Evolutionary conservation across 495 filamentous ascomycete species (phyloP), one percentile per base, ranked within the genome.

Genomic region (Xylaria curta): DNA sequence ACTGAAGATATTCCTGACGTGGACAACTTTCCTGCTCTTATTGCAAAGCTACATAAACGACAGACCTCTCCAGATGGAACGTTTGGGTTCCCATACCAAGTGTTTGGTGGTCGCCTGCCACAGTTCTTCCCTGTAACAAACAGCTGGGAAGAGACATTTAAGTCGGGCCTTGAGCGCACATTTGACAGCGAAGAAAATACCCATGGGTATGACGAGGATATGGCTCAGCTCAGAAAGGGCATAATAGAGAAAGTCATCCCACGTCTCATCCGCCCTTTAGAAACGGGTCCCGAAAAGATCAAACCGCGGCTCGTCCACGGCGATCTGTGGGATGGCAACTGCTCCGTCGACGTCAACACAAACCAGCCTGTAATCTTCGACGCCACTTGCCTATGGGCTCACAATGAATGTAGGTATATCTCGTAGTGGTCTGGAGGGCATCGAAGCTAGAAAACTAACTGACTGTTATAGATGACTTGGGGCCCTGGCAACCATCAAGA

Each of bases 331-430:
- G 53, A 56, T 33, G 53, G 53, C 24, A 56, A 56, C 28, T 56
- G 53, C 53, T 56, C 53, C 12, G 53, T 56, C 53, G 53, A 56
- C 13, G 53, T 56, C 53, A 56, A 56, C 53, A 56, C 53, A 3
- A 56, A 56, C 13, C 24, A n/a, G 12, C 53, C 53, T 56, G 53
- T 56, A 13, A 56, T 56, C 24, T 56, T 56, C 28, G 53, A 56
- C 28, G 53, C 53, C 24, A 56, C 53, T 56, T 56, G 53, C 28
- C 4, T 56, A 17, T 56, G 53, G 53, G 53, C 53, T 31, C 53
- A 56, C 53, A 56, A 56, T 56, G 53, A 56, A 31, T 56, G 53
- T 56, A 56, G 10, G 53, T 17, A 7, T 28, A 6, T 56, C 53
- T 15, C 26, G 4, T 6, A 5, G 21, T 2, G 9, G 17, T 33